phyloP scores from a whole-genome alignment of 2,329 filamentous ascomycete species.

The Arachnopeziza araneosa region DNA sequence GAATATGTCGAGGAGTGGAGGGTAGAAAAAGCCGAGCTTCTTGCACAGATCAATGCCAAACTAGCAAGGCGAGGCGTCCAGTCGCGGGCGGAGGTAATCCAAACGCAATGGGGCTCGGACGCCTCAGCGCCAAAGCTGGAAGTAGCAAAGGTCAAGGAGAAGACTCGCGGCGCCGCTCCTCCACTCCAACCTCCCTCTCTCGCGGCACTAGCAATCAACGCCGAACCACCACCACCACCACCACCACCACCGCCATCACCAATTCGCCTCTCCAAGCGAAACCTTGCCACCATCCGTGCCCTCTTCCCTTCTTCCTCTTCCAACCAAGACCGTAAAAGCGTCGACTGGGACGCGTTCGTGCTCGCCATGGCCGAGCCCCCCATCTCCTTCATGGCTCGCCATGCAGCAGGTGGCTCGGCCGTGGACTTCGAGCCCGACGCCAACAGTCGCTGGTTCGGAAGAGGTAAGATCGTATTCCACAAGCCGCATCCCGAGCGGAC shows the following conservation, averaged over 20 bases:
- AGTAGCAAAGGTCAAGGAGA: background rate
- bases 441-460: constrained; percentile 1
- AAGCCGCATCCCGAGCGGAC: constrained; percentile 7
- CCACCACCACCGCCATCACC: background rate
- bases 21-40: background rate
- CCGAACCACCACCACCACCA: too few relatives aligned
- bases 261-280: background rate
- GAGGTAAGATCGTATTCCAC: constrained; percentile 11
- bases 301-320: background rate
- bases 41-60: background rate
- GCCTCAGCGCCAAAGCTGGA: background rate
- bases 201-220: background rate
- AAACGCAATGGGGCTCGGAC: background rate
- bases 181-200: background rate
- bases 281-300: background rate
- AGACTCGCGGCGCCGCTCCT: background rate
- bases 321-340: background rate
- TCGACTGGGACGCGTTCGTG: constrained; percentile 7
- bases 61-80: too few relatives aligned
- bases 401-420: constrained; percentile 1
- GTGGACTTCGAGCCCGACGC: constrained; percentile 1
- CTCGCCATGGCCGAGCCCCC: constrained; percentile 1
- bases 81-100: too few relatives aligned
- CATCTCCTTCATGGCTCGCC: constrained; percentile 3
- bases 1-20: background rate